Base-by-base conservation (phyloP, 1,284 basidiomycete species). In the Trametes polyzona region DNA sequence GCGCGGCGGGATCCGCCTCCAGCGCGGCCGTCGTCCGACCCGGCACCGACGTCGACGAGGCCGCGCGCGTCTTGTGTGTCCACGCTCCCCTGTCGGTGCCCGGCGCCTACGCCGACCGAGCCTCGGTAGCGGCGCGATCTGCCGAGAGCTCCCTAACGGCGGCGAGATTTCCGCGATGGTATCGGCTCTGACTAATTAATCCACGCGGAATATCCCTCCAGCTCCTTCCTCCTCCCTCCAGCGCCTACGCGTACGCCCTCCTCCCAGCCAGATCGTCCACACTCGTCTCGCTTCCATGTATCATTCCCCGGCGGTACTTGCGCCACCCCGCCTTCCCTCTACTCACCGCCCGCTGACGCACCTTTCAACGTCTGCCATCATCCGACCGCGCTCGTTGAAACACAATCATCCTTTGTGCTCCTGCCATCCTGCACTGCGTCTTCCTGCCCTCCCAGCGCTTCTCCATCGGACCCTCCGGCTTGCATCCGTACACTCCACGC, bases 131-230 rank as follows among this genome's bases (percentile, higher is more conserved):
- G 52, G 46, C 59, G 55, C 59, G 59, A 55, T 58, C 53, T 61
- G 50, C 56, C 60, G 60, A 61, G 60, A 50, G 50, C 46, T 32
- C 6, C 52, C 37, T 29, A 48, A 52, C 55, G 43, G 43, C 52
- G 49, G 21, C 56, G 58, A 47, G 33, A 47, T 52, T 61, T 61
- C 60, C 60, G 60, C 60, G 60, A 62, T 52, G 12, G 50, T 58
- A 32, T 57, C 60, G 57, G 57, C 19, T 48, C 36, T 56, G 58
- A 56, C 54, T 56, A 56, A 56, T 49, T 47, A 49, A 44, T 44
- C 39, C 17, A 0, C 44, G 44, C 44, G 30, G 44, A 48, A 48
- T 48, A 23, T 40, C 24, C 47, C 27, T 21, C 17, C 17, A 7
- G 35, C 16, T 39, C 29, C 35, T 26, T 24, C 6, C 14, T 29